Evolutionary conservation across 768 basidiomycete genomes (phyloP), one percentile per base, ranked within the genome.

Genomic region (Kwoniella europaea): DNA sequence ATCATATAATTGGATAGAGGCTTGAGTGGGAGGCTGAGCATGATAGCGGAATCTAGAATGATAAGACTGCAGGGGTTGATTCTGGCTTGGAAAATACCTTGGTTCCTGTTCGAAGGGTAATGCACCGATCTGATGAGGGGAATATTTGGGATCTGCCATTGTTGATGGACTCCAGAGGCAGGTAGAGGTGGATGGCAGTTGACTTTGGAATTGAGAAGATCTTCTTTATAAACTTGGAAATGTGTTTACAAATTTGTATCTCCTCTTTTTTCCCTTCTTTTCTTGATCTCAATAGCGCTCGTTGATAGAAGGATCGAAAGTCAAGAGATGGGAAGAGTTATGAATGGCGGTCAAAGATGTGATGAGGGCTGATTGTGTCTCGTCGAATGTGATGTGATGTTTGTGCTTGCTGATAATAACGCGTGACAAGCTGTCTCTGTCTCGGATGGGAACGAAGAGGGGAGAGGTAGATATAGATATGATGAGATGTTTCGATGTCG

Each of bases 21-120:
- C 69, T 70, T 43, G 68, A 52, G 52, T 41, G 10, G 24, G 41
- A 12, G 63, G 50, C 69, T 60, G 64, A 53, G 64, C 52, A 59
- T 66, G 61, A 59, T 67, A 58, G 20, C 56, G 68, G 24, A 70
- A 70, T 53, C 68, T 63, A 10, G 68, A 70, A 46, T 70, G 68
- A 60, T 70, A 70, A 35, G 27, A 29, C 44, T 59, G 54, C 16
- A 44, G 42, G 7, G 50, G 65, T 56, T 56, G 64, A 35, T 35
- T 55, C 16, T 42, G 35, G 64, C 29, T 44, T 22, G 15, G 65
- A 27, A 24, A 16, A 35, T 44, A 27, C 44, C 43, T 50, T 59
- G 65, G 16, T 1, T 42, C 43, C 20, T 67, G 56, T 52, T 60
- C 65, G 57, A 67, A 67, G 18, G 57, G 57, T 57, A 67, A 57